Percentiles rank a stretch among this genome's conserved stretches.
Evolutionary conservation across 495 filamentous ascomycete species (phyloP).

Genomic region (Daldinia loculata): DNA sequence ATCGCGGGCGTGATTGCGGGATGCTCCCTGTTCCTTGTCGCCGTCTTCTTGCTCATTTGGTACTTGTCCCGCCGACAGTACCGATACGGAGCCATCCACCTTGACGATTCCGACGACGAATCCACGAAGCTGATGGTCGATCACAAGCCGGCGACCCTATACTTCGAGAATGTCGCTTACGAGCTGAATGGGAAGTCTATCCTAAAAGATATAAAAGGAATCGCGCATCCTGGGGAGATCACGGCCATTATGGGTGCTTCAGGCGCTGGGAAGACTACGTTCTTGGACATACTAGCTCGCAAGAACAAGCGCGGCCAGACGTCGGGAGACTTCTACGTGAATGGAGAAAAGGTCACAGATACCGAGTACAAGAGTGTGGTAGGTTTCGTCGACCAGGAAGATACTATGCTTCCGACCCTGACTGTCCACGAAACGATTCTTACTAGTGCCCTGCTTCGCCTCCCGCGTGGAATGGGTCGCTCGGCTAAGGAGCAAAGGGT

Average conservation of each 20-base stretch:
- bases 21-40: conserved; percentile 85
- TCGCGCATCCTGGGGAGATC: conserved; percentile 87
- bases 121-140: conserved; percentile 83
- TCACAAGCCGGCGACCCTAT: conserved; percentile 87
- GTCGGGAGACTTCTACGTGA: conserved; percentile 87
- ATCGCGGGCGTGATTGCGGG: conserved; percentile 95
- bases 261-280: conserved; percentile 96
- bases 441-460: conserved; percentile 87
- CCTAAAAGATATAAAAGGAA: conserved; percentile 79
- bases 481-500: conserved; percentile 88
- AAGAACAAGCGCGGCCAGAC: conserved; percentile 94
- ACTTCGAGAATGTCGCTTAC: conserved; percentile 90
- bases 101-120: conserved; percentile 94
- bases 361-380: conserved; percentile 88
- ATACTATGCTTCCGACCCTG: conserved; percentile 95
- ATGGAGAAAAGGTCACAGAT: conserved; percentile 89
- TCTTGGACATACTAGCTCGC: conserved; percentile 93
- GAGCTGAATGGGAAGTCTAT: conserved; percentile 87
- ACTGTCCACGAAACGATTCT: conserved; percentile 98
- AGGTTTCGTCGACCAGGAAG: conserved; percentile 97
- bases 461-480: conserved; percentile 89
- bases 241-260: conserved; percentile 99
- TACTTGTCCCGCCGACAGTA: conserved; percentile 81
- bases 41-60: conserved; percentile 84
- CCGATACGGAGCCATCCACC: conserved; percentile 75